phyloP scores from a whole-genome alignment of 1,284 basidiomycete species.

The Phlebopus sp. region DNA sequence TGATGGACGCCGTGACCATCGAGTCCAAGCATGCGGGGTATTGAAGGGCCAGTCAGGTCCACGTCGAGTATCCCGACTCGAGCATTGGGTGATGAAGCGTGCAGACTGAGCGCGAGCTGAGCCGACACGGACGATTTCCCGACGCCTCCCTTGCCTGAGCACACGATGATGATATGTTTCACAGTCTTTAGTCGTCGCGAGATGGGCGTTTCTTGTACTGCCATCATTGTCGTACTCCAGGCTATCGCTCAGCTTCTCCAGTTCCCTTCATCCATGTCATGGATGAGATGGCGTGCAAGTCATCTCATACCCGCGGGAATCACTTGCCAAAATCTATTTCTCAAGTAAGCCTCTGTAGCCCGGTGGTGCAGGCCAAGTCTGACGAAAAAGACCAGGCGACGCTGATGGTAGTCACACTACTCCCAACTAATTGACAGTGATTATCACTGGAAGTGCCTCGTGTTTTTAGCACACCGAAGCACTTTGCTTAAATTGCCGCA shows the following conservation, averaged over 20 bases:
- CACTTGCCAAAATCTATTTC: too few relatives aligned
- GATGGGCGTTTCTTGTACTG: constrained; percentile 49
- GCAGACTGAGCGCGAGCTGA: constrained; percentile 88
- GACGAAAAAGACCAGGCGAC: too few relatives aligned
- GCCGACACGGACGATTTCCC: constrained; percentile 96
- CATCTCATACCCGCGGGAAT: too few relatives aligned
- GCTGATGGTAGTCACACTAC: too few relatives aligned
- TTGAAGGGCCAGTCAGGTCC: constrained; percentile 95
- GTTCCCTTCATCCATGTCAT: background rate
- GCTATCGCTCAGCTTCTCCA: background rate
- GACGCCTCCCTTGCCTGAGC: constrained; percentile 96
- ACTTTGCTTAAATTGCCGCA: too few relatives aligned
- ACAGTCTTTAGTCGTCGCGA: constrained; percentile 66
- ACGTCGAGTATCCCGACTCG: constrained; percentile 92
- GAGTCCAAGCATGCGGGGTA: constrained; percentile 96
- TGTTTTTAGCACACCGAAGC: too few relatives aligned
- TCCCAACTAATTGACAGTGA: too few relatives aligned
- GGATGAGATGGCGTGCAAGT: background rate
- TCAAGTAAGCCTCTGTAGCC: too few relatives aligned
- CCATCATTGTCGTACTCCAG: constrained; percentile 25
- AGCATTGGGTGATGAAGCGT: constrained; percentile 59
- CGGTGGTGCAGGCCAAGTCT: too few relatives aligned
- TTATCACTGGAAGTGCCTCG: too few relatives aligned
- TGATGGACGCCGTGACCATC: constrained; percentile 88
- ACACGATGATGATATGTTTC: constrained; percentile 88